phyloP scores from a whole-genome alignment of 495 filamentous ascomycete genomes.

The Aspergillus hancockii region DNA sequence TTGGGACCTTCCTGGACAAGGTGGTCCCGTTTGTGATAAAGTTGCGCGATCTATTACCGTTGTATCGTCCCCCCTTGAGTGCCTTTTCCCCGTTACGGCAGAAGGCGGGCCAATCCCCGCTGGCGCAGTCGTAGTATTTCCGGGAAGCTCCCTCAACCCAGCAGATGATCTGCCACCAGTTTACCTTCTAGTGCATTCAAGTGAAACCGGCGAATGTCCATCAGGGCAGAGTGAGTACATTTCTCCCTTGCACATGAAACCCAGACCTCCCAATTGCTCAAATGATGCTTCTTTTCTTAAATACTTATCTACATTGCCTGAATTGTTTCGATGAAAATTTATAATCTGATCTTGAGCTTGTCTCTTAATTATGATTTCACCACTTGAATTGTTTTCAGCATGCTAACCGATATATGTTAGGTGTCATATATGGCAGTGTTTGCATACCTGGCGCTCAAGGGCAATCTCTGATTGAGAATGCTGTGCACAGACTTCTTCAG shows the following conservation, averaged over 20 bases:
- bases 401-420: slow-evolving; percentile 56
- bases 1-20: slow-evolving; percentile 38
- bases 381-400: slow-evolving; percentile 17
- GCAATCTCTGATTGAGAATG: slow-evolving; percentile 48
- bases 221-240: slow-evolving; percentile 77
- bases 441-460: slow-evolving; percentile 35
- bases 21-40: slow-evolving; percentile 23
- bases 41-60: slow-evolving; percentile 57
- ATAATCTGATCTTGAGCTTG: slow-evolving; percentile 74
- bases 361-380: slow-evolving; percentile 15
- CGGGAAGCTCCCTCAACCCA: slow-evolving; percentile 48
- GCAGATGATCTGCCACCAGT: slow-evolving; percentile 53
- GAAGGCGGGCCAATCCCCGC: slow-evolving; percentile 76
- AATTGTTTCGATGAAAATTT: slow-evolving; percentile 73
- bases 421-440: slow-evolving; percentile 68
- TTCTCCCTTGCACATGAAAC: slow-evolving; percentile 18
- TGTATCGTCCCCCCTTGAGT: slow-evolving; percentile 64
- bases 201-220: slow-evolving; percentile 88
- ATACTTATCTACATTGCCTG: slow-evolving; percentile 99
- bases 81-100: slow-evolving; percentile 66
- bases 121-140: slow-evolving; percentile 73
- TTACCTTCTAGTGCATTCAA: slow-evolving; percentile 76
- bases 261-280: slow-evolving; percentile 37
- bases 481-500: slow-evolving; percentile 56
- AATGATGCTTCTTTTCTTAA: slow-evolving; percentile 71